Evolutionary conservation across 208 protist genomes (phyloP).

Genomic region (Leishmania braziliensis): DNA sequence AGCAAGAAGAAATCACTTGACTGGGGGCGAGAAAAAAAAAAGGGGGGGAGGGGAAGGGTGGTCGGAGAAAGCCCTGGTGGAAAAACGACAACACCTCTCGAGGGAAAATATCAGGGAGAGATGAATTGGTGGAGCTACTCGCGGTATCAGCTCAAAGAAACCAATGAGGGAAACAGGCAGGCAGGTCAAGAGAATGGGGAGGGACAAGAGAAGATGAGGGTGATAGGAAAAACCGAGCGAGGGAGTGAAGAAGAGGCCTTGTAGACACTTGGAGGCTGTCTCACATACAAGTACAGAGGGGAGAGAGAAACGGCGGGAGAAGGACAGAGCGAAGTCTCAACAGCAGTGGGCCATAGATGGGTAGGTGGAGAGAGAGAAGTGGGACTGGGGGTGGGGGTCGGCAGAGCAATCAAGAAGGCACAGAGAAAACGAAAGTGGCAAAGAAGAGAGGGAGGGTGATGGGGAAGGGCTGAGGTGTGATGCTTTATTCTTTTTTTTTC

Average conservation of each 20-base stretch:
- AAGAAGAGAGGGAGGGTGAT: neutral
- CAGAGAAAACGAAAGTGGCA: neutral
- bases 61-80: neutral
- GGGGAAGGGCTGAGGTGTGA: neutral
- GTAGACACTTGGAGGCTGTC: neutral
- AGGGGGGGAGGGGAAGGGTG: too few relatives aligned
- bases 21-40: neutral
- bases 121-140: neutral
- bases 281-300: neutral
- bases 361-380: neutral
- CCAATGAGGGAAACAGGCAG: neutral
- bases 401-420: neutral
- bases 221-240: neutral
- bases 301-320: neutral
- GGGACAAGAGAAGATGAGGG: neutral
- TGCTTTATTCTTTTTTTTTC: neutral
- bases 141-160: neutral
- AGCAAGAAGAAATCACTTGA: neutral
- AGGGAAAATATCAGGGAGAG: neutral
- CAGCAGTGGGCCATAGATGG: neutral
- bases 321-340: neutral
- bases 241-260: neutral
- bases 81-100: neutral
- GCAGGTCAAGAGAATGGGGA: neutral
- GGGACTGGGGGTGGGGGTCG: neutral